Conservation (phyloP, 2,329 filamentous ascomycete species). For the Aspergillus versicolor region DNA sequence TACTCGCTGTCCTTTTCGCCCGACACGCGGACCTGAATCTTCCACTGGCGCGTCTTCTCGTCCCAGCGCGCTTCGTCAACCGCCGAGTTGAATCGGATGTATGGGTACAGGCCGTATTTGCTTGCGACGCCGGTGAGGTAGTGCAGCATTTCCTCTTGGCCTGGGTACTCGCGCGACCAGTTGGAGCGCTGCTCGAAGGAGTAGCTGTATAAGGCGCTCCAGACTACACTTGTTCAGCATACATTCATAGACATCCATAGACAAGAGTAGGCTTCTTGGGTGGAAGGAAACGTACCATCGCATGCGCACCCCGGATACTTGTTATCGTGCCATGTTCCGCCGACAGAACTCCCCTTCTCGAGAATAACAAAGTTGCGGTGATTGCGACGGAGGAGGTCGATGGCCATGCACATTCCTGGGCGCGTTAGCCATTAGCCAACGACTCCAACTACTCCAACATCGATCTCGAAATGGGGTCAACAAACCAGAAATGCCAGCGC, state of each 20-base stretch:
- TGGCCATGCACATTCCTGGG: constrained; percentile 55
- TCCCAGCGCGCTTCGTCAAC: constrained; percentile 58
- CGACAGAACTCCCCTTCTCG: constrained; percentile 55
- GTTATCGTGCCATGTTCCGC: constrained; percentile 58
- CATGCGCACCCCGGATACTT: constrained; percentile 58
- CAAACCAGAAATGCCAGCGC: constrained; percentile 54
- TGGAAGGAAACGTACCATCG: constrained; percentile 37
- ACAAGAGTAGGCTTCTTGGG: too few relatives aligned
- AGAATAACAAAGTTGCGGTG: constrained; percentile 55
- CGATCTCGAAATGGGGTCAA: background rate
- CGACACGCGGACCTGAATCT: constrained; percentile 48
- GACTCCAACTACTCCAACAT: too few relatives aligned
- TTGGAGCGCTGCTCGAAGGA: constrained; percentile 61
- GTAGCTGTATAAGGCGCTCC: constrained; percentile 58
- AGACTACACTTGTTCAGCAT: constrained; percentile 36
- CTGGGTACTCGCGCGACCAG: constrained; percentile 59
- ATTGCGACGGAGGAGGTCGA: constrained; percentile 55
- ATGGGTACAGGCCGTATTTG: constrained; percentile 55
- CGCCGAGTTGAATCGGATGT: constrained; percentile 58
- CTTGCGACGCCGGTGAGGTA: constrained; percentile 56
- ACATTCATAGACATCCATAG: background rate
- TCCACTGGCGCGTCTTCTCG: constrained; percentile 53
- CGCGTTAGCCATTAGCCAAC: background rate
- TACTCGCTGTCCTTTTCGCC: constrained; percentile 58
- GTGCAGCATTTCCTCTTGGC: constrained; percentile 59